A percentile compares a stretch with the other conserved stretches of the same genome.
These are phyloP conservation scores for Hypoxylon fuscum DNA, from an alignment of 495 filamentous ascomycete species.

Conservation along the genomic window DNA sequence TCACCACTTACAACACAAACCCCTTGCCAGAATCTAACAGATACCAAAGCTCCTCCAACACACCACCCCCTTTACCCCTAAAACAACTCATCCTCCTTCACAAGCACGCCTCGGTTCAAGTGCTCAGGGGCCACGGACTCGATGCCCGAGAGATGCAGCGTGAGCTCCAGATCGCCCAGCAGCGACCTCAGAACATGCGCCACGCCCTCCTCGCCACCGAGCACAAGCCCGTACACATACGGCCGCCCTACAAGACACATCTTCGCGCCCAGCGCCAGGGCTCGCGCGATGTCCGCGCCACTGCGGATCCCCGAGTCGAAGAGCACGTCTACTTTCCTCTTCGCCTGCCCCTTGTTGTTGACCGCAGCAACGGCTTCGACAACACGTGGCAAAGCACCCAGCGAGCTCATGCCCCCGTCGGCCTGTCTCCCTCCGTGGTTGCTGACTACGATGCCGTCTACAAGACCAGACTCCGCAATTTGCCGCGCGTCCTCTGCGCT, in stretches of 20 bases:
- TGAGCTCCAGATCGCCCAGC: constrained; percentile 36
- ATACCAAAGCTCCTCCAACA: too few relatives aligned
- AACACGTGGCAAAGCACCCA: constrained; percentile 62
- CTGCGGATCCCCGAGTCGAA: constrained; percentile 69
- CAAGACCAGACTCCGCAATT: constrained; percentile 55
- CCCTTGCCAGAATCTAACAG: too few relatives aligned
- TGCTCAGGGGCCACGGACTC: constrained; percentile 8
- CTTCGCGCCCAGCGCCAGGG: constrained; percentile 65
- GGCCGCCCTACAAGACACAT: constrained; percentile 63
- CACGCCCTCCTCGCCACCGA: constrained; percentile 39
- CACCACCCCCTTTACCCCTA: constrained; percentile 6
- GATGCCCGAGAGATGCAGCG: constrained; percentile 35
- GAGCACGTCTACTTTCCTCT: constrained; percentile 58
- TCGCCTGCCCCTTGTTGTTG: background rate
- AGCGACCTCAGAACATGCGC: constrained; percentile 37
- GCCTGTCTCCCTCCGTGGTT: constrained; percentile 72
- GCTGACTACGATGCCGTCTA: constrained; percentile 63
- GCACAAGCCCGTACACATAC: constrained; percentile 33
- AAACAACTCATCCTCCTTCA: constrained; percentile 27
- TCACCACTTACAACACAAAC: too few relatives aligned
- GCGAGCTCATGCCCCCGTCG: constrained; percentile 63
- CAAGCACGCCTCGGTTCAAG: constrained; percentile 4
- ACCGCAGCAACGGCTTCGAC: constrained; percentile 58
- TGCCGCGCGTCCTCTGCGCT: constrained; percentile 61
- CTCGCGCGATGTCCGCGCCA: constrained; percentile 69